Percentiles rank a stretch among this genome's conserved stretches.
These are phyloP conservation scores for Cladosporium sp. DNA, from an alignment of 2,329 filamentous ascomycete species.

Conservation along the genomic window DNA sequence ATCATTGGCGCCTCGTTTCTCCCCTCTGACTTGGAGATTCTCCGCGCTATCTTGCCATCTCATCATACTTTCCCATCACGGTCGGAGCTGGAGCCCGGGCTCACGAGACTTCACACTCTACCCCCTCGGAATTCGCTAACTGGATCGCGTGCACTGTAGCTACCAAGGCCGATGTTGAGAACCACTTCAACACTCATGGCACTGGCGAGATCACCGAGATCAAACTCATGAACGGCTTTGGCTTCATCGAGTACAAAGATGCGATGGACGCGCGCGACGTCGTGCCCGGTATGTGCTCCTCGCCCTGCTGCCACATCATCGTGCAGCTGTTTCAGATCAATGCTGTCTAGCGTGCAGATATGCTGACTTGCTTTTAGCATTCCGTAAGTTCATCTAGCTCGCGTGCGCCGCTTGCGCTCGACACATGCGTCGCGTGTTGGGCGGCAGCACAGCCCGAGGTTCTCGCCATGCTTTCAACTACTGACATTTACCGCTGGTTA, in stretches of 20 bases:
- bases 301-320: slow-evolving; percentile 12
- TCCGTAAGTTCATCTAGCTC: slow-evolving; percentile 44
- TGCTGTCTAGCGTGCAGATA: slow-evolving; percentile 18
- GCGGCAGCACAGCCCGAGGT: neutral
- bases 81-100: slow-evolving; percentile 14
- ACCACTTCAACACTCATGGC: slow-evolving; percentile 92
- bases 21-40: neutral
- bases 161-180: slow-evolving; percentile 95
- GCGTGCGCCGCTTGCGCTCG: slow-evolving; percentile 5
- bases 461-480: slow-evolving; percentile 22
- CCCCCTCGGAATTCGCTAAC: slow-evolving; percentile 39
- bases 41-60: slow-evolving; percentile 6
- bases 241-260: slow-evolving; percentile 99
- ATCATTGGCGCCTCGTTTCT: slow-evolving; percentile 10
- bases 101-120: slow-evolving; percentile 3
- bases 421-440: neutral
- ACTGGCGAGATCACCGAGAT: slow-evolving; percentile 98
- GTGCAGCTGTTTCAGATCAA: slow-evolving; percentile 13
- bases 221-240: slow-evolving; percentile 99
- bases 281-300: slow-evolving; percentile 75
- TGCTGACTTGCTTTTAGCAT: slow-evolving; percentile 39
- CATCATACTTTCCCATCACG: slow-evolving; percentile 2
- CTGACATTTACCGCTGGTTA: slow-evolving; percentile 41
- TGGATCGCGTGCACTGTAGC: slow-evolving; percentile 54
- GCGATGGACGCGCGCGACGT: slow-evolving; percentile 97